phyloP scores from a whole-genome alignment of 139 green algal species.

The Picochlorum sp. region DNA sequence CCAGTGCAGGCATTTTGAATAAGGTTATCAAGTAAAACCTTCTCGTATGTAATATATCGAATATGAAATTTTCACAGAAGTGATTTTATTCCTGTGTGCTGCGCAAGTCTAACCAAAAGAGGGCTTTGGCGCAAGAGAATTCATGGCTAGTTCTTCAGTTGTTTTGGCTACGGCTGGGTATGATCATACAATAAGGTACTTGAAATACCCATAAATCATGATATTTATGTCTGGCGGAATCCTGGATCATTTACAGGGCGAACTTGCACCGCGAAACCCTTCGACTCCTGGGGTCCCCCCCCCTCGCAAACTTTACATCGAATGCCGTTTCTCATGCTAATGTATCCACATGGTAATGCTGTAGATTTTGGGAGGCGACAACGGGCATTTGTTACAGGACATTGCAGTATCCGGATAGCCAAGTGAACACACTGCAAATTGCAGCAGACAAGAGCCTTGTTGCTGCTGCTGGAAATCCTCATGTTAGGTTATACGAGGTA shows the following conservation, averaged over 20 bases:
- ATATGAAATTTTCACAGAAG: no score
- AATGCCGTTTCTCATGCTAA: no score
- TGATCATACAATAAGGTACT: conserved; percentile 89
- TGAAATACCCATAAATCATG: neutral
- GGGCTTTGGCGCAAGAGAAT: no score
- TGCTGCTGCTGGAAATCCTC: conserved; percentile 82
- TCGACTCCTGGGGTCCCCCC: no score
- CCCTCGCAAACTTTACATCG: no score
- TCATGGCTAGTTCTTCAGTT: conserved; percentile 37
- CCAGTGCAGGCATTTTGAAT: no score
- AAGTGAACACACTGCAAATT: conserved; percentile 98
- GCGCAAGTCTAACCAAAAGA: no score
- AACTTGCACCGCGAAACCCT: no score
- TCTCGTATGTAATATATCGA: no score
- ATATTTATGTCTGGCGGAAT: neutral
- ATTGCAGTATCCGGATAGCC: conserved; percentile 85
- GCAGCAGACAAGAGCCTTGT: conserved; percentile 91
- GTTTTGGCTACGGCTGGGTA: conserved; percentile 96
- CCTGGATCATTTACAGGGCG: neutral
- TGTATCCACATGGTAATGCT: neutral
- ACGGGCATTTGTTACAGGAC: conserved; percentile 95
- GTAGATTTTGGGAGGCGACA: conserved; percentile 95
- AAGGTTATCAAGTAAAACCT: no score
- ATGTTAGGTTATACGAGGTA: conserved; percentile 87
- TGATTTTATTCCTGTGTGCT: no score